Percentiles rank a stretch among this genome's conserved stretches.
Conservation (phyloP, 2,329 filamentous ascomycete genomes). For the Neonectria ditissima region DNA sequence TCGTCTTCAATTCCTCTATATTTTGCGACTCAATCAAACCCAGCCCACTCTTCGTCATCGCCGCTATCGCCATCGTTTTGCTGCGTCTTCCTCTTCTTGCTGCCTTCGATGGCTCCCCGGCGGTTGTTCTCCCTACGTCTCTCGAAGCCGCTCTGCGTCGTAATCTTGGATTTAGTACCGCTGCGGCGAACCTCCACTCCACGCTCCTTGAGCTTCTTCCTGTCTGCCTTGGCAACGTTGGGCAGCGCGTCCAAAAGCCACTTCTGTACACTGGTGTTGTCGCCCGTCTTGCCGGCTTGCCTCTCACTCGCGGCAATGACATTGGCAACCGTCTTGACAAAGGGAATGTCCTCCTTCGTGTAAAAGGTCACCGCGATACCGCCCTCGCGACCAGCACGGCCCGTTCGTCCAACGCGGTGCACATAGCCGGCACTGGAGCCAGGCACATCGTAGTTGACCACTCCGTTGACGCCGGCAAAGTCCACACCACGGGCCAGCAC, state of each 20-base stretch:
- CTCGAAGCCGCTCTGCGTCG: conserved; percentile 83
- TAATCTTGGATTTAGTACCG: conserved; percentile 73
- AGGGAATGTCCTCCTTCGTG: conserved; percentile 93
- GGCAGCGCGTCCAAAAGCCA: conserved; percentile 93
- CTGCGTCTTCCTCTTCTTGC: conserved; percentile 65
- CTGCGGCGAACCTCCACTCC: conserved; percentile 79
- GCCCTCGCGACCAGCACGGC: conserved; percentile 86
- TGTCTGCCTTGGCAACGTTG: conserved; percentile 83
- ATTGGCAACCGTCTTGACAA: conserved; percentile 90
- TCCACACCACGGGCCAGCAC: conserved; percentile 92
- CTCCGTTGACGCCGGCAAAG: conserved; percentile 93
- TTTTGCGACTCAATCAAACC: conserved; percentile 52
- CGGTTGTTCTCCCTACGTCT: conserved; percentile 75
- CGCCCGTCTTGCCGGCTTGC: conserved; percentile 67
- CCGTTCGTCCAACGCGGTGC: conserved; percentile 92
- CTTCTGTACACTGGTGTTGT: conserved; percentile 74
- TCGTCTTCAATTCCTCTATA: background rate
- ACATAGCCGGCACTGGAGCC: conserved; percentile 92
- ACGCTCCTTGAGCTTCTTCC: conserved; percentile 82
- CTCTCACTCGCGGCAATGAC: conserved; percentile 88
- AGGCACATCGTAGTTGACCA: conserved; percentile 97
- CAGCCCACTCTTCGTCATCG: conserved; percentile 59
- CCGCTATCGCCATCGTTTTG: conserved; percentile 36
- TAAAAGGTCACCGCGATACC: conserved; percentile 95
- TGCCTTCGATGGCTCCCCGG: conserved; percentile 71